These are phyloP conservation scores for Teunomyces cretensis DNA, from an alignment of 805 yeast species.

Conservation along the genomic window DNA sequence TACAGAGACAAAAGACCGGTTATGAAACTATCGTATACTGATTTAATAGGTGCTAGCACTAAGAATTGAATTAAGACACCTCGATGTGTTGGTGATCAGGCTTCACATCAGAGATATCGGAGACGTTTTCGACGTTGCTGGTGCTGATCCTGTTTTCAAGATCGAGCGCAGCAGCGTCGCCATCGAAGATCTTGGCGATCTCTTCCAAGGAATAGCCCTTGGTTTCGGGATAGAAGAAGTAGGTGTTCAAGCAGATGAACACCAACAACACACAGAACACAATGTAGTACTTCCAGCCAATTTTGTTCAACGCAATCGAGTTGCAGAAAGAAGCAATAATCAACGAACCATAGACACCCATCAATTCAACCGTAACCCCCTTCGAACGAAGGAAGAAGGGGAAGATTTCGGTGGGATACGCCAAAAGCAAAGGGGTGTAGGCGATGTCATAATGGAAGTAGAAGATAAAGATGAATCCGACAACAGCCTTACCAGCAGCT, in stretches of 20 bases:
- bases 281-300: constrained; percentile 45
- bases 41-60: too few species aligned
- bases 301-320: constrained; percentile 40
- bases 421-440: constrained; percentile 44
- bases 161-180: neutral
- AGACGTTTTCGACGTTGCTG: neutral
- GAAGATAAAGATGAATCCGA: constrained; percentile 51
- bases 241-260: constrained; percentile 26
- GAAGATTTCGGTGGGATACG: constrained; percentile 45
- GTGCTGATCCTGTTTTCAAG: neutral
- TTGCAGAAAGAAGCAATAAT: constrained; percentile 24
- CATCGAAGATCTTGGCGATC: constrained; percentile 38
- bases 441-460: constrained; percentile 42
- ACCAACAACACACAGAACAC: constrained; percentile 32
- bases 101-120: neutral
- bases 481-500: constrained; percentile 43
- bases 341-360: constrained; percentile 16
- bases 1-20: too few species aligned
- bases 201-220: constrained; percentile 44
- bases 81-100: neutral
- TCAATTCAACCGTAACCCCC: constrained; percentile 33
- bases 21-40: too few species aligned
- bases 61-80: neutral
- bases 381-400: constrained; percentile 41
- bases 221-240: constrained; percentile 42